Percentiles rank a stretch among this genome's conserved stretches.
These are phyloP conservation scores for Serendipita sp. DNA, from an alignment of 768 basidiomycete species.

Conservation along the genomic window DNA sequence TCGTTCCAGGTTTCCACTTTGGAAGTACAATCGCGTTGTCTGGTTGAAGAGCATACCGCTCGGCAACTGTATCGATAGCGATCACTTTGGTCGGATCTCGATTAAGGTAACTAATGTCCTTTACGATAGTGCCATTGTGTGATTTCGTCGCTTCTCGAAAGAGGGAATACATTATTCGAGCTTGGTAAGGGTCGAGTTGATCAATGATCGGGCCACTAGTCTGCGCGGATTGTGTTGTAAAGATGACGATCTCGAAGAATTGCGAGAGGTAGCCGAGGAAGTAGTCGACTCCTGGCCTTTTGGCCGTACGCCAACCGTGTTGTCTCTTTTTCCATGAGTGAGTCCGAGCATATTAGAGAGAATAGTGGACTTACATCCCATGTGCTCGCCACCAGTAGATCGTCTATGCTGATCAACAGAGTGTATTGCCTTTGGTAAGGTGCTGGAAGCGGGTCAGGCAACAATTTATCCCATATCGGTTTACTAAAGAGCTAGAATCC, in stretches of 20 bases:
- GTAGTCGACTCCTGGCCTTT: constrained; percentile 94
- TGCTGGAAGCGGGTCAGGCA: constrained; percentile 70
- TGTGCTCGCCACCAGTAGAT: constrained; percentile 74
- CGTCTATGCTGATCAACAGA: constrained; percentile 78
- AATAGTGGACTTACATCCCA: constrained; percentile 65
- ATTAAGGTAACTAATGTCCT: constrained; percentile 92
- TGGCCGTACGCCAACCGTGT: constrained; percentile 93
- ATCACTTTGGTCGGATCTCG: constrained; percentile 84
- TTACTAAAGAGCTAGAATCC: constrained; percentile 70
- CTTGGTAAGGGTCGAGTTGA: constrained; percentile 85
- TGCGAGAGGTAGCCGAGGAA: constrained; percentile 95
- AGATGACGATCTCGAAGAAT: constrained; percentile 95
- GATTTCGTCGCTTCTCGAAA: constrained; percentile 84
- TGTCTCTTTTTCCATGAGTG: constrained; percentile 39
- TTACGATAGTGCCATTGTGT: constrained; percentile 68
- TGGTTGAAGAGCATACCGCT: constrained; percentile 62
- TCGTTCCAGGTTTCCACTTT: constrained; percentile 66
- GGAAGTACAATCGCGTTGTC: constrained; percentile 77
- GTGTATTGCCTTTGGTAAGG: constrained; percentile 86
- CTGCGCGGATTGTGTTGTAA: constrained; percentile 70
- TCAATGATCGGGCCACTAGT: constrained; percentile 78
- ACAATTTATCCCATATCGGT: constrained; percentile 81
- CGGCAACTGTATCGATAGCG: constrained; percentile 67
- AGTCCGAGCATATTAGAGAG: neutral
- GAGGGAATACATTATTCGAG: constrained; percentile 77